Conservation (phyloP, 2,329 filamentous ascomycete species). For the Cladosporium velox region DNA sequence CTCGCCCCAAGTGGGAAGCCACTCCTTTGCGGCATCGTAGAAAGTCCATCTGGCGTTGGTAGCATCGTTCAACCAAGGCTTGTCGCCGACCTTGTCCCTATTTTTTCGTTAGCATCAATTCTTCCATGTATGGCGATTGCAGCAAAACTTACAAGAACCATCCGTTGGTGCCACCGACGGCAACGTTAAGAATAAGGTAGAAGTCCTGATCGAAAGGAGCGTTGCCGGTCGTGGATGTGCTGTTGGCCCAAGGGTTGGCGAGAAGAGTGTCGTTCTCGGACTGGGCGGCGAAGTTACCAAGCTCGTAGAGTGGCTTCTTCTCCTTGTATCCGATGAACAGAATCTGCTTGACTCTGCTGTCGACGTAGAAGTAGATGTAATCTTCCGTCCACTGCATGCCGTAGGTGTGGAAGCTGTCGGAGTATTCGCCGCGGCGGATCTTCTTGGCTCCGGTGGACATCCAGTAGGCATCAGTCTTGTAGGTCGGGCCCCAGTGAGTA, state of each 20-base stretch:
- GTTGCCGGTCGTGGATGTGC: conserved; percentile 53
- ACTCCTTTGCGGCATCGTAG: conserved; percentile 65
- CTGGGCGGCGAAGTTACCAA: conserved; percentile 22
- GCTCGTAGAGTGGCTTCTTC: conserved; percentile 6
- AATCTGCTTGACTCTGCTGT: conserved; percentile 42
- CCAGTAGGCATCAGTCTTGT: conserved; percentile 34
- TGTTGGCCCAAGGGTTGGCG: conserved; percentile 63
- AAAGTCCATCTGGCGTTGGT: conserved; percentile 71
- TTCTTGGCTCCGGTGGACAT: conserved; percentile 34
- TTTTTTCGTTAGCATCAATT: conserved; percentile 1
- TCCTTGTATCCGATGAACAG: not conserved
- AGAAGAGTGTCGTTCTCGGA: conserved; percentile 64
- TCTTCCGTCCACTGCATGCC: conserved; percentile 56
- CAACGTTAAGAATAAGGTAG: conserved; percentile 74
- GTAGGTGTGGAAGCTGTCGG: conserved; percentile 52
- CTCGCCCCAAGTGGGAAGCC: conserved; percentile 70
- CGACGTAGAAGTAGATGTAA: conserved; percentile 57
- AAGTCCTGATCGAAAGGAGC: conserved; percentile 77
- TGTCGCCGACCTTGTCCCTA: conserved; percentile 51
- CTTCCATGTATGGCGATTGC: not conserved
- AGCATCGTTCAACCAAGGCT: conserved; percentile 74
- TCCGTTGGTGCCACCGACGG: conserved; percentile 75
- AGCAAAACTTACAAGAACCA: conserved; percentile 69
- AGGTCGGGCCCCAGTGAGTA: conserved; percentile 48
- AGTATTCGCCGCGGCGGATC: conserved; percentile 41